phyloP scores from a whole-genome alignment of 2,329 filamentous ascomycete species.

The Fusarium veterinarium region DNA sequence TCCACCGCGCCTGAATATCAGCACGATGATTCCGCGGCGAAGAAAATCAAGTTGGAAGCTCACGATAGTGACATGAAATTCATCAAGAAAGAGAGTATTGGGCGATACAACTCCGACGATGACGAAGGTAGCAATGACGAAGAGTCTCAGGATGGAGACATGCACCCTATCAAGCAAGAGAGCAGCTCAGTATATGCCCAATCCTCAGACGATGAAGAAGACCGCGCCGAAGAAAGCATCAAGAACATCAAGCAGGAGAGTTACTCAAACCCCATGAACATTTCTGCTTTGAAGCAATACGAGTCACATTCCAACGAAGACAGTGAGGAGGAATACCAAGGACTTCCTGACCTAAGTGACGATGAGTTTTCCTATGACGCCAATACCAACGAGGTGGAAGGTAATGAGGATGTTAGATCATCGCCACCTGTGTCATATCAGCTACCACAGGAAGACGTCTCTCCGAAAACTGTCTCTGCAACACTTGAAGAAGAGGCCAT shows the following conservation, averaged over 20 bases:
- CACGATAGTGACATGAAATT: neutral
- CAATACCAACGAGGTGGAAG: neutral
- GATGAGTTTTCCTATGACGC: neutral
- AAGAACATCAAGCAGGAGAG: neutral
- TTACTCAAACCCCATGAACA: neutral
- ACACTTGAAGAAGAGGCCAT: neutral
- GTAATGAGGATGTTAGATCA: neutral
- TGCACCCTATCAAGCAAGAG: neutral
- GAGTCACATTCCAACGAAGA: neutral
- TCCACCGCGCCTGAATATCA: constrained; percentile 9
- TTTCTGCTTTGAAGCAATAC: neutral
- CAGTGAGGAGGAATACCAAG: neutral
- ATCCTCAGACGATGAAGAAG: neutral
- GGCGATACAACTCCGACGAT: neutral
- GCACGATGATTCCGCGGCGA: neutral
- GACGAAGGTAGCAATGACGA: neutral
- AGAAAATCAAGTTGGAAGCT: constrained; percentile 12
- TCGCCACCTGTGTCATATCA: constrained; percentile 18
- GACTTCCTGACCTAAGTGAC: neutral
- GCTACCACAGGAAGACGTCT: neutral
- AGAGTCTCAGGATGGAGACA: neutral
- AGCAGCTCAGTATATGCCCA: neutral
- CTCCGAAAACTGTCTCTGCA: neutral
- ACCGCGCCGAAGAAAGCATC: neutral
- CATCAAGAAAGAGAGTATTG: constrained; percentile 8